phyloP scores from a whole-genome alignment of 2,329 filamentous ascomycete species.

The Ophiocordyceps camponoti-leonardi region DNA sequence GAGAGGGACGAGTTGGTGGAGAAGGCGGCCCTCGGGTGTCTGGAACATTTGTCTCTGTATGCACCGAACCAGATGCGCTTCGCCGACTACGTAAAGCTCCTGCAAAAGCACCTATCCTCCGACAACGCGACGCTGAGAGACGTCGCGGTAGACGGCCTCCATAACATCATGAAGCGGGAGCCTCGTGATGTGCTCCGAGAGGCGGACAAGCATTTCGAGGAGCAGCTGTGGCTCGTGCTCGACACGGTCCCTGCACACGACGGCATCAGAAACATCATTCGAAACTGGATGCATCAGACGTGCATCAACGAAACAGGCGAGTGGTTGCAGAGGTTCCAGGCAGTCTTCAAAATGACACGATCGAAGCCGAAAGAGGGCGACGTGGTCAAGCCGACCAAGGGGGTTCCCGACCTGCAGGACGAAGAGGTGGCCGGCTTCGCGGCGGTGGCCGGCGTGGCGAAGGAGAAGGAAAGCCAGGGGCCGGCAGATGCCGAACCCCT shows the following conservation, averaged over 20 bases:
- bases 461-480: constrained; percentile 33
- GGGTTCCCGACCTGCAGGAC: constrained; percentile 68
- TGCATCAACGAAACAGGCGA: constrained; percentile 58
- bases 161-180: constrained; percentile 89
- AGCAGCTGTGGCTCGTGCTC: constrained; percentile 79
- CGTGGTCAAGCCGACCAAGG: constrained; percentile 25
- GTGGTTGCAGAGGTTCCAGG: constrained; percentile 86
- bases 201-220: constrained; percentile 65
- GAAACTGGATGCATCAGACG: constrained; percentile 87
- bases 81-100: constrained; percentile 59
- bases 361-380: constrained; percentile 41
- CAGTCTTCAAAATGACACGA: constrained; percentile 74
- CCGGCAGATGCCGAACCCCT: constrained; percentile 64
- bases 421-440: constrained; percentile 96
- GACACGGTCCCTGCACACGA: constrained; percentile 62
- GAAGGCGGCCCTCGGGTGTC: constrained; percentile 61
- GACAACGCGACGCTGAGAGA: constrained; percentile 53
- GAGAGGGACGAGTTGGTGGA: constrained; percentile 56
- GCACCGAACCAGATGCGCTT: constrained; percentile 80
- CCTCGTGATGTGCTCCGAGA: constrained; percentile 65
- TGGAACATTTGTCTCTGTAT: constrained; percentile 85
- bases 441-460: constrained; percentile 44
- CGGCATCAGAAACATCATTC: constrained; percentile 70
- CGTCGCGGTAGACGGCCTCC: constrained; percentile 71
- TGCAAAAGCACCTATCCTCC: constrained; percentile 65